These are phyloP conservation scores for Mallotus nudiflorus DNA, from an alignment of 345 rosid genomes.

Conservation along the genomic window DNA sequence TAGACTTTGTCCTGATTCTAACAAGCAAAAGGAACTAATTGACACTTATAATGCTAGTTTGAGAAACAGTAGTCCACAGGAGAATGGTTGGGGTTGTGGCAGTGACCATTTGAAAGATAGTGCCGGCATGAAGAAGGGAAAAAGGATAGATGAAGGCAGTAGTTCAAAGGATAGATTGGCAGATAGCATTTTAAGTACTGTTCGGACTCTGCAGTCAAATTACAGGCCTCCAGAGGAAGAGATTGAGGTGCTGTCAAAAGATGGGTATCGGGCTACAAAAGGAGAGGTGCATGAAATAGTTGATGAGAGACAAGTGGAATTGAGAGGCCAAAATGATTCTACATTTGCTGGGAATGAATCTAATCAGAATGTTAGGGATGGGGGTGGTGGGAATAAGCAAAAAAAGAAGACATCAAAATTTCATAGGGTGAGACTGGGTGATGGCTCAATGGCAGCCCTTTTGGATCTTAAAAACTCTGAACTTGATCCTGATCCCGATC, in stretches of 20 bases:
- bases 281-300: slow-evolving; percentile 46
- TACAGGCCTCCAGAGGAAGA: slow-evolving; percentile 50
- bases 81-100: slow-evolving; percentile 30
- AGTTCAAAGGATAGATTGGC: slow-evolving; percentile 52
- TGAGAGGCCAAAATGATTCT: slow-evolving; percentile 24
- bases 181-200: slow-evolving; percentile 55
- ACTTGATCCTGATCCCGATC: slow-evolving; percentile 41
- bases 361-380: slow-evolving; percentile 27
- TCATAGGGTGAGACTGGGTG: slow-evolving; percentile 70
- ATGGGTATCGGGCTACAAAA: slow-evolving; percentile 55
- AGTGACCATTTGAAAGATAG: slow-evolving; percentile 22
- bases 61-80: slow-evolving; percentile 32
- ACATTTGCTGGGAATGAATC: slow-evolving; percentile 32
- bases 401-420: slow-evolving; percentile 81
- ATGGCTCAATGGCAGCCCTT: slow-evolving; percentile 67
- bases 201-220: slow-evolving; percentile 55
- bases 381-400: slow-evolving; percentile 49
- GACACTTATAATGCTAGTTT: slow-evolving; percentile 55
- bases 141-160: slow-evolving; percentile 39
- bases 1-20: slow-evolving; percentile 76
- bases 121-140: slow-evolving; percentile 36
- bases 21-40: slow-evolving; percentile 80
- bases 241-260: slow-evolving; percentile 53
- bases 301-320: slow-evolving; percentile 32
- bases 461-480: slow-evolving; percentile 46